Evolutionary conservation across 768 basidiomycete species (phyloP).

Genomic region (Tricholoma terreum): DNA sequence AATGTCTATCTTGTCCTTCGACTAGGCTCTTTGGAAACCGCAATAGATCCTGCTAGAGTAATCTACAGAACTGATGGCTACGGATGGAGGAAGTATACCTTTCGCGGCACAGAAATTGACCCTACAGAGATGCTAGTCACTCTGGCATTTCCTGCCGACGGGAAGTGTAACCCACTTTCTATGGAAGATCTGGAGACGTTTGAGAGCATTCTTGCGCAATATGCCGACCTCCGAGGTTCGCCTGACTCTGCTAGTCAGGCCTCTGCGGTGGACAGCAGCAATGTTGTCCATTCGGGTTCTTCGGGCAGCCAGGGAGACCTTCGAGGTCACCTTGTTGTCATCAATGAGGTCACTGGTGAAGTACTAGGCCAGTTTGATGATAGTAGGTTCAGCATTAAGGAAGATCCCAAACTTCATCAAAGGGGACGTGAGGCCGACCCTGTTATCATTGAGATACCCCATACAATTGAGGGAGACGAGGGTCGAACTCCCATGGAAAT

Average conservation of each 20-base stretch:
- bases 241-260: conserved; percentile 2
- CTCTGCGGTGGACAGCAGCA: neutral
- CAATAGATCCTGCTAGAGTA: conserved; percentile 53
- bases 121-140: conserved; percentile 37
- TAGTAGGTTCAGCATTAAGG: conserved; percentile 45
- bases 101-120: conserved; percentile 37
- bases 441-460: conserved; percentile 70
- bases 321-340: conserved; percentile 61
- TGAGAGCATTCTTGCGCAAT: conserved; percentile 65
- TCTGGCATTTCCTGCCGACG: conserved; percentile 24
- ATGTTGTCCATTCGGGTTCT: conserved; percentile 13
- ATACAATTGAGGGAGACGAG: conserved; percentile 33
- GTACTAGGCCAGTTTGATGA: conserved; percentile 68
- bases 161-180: conserved; percentile 31
- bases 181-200: conserved; percentile 61
- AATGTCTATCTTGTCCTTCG: conserved; percentile 68
- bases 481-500: conserved; percentile 46
- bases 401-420: conserved; percentile 53
- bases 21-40: conserved; percentile 52
- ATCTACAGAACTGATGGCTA: conserved; percentile 39
- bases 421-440: conserved; percentile 55
- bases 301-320: conserved; percentile 29
- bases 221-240: conserved; percentile 44
- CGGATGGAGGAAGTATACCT: conserved; percentile 42
- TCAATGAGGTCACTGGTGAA: conserved; percentile 71